phyloP scores from a whole-genome alignment of 176 grass and related monocot genomes.

The Aegilops longissima region DNA sequence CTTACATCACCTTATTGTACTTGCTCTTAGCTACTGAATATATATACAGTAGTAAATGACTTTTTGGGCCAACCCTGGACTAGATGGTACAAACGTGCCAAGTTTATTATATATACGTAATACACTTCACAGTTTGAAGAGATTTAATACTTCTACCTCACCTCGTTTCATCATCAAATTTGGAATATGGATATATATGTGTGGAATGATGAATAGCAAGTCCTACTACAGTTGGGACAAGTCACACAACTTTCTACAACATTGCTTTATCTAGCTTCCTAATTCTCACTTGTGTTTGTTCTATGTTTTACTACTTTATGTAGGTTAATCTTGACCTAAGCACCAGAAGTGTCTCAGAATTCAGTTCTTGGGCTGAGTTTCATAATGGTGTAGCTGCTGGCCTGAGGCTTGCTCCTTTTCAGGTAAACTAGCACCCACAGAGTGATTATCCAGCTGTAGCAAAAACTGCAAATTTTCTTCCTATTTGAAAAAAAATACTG shows the following conservation, averaged over 20 bases:
- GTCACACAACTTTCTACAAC: not conserved
- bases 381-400: conserved; percentile 98
- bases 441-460: conserved; percentile 1
- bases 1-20: too few relatives aligned
- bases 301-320: conserved; percentile 28
- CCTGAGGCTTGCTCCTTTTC: conserved; percentile 87
- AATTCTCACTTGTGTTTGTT: conserved; percentile 32
- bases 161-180: not conserved
- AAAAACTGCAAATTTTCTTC: not conserved
- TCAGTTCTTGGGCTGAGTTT: conserved; percentile 93
- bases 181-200: not conserved
- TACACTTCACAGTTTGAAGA: not conserved
- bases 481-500: not conserved
- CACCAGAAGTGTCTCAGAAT: conserved; percentile 76
- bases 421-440: conserved; percentile 48
- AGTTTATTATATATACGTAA: conserved; percentile 1
- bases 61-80: not conserved
- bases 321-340: conserved; percentile 95
- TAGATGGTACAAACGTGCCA: not conserved
- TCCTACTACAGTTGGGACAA: not conserved
- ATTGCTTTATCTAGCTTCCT: conserved; percentile 23
- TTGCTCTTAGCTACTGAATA: not conserved
- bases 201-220: conserved; percentile 4
- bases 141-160: conserved; percentile 6
- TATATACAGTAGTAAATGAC: not conserved